These are phyloP conservation scores for Lyophyllum decastes DNA, from an alignment of 768 basidiomycete species.

Conservation along the genomic window DNA sequence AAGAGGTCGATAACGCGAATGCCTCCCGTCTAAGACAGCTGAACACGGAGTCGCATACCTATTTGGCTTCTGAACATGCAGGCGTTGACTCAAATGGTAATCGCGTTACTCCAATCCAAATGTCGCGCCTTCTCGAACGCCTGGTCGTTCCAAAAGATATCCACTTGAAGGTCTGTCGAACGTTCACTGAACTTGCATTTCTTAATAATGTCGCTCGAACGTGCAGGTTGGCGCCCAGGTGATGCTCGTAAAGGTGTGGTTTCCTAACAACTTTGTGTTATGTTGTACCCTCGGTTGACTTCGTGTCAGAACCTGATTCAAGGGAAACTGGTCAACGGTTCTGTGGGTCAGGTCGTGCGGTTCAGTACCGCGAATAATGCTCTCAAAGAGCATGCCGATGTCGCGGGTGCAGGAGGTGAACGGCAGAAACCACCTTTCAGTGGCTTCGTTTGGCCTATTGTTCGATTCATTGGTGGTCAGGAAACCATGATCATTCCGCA, in stretches of 20 bases:
- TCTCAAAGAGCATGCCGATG: conserved; percentile 30
- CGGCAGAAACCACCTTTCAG: conserved; percentile 13
- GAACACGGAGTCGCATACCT: conserved; percentile 36
- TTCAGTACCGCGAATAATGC: conserved; percentile 51
- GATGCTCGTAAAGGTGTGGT: conserved; percentile 71
- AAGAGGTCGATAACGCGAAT: conserved; percentile 77
- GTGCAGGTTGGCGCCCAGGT: conserved; percentile 79
- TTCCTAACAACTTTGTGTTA: not conserved
- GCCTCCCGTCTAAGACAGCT: conserved; percentile 46
- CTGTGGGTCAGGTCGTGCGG: conserved; percentile 54
- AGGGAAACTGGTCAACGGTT: conserved; percentile 72
- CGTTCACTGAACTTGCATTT: not conserved
- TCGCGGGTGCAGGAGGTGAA: conserved; percentile 37
- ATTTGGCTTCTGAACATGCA: conserved; percentile 44
- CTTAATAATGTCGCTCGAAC: not conserved
- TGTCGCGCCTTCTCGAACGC: conserved; percentile 51
- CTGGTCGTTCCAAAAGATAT: conserved; percentile 56
- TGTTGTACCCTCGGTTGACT: not conserved
- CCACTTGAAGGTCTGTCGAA: conserved; percentile 46
- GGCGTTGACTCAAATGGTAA: conserved; percentile 46
- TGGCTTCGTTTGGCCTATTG: conserved; percentile 52
- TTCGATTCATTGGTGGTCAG: conserved; percentile 54
- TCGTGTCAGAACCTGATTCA: conserved; percentile 61
- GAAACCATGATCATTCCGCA: conserved; percentile 50
- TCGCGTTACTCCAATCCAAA: conserved; percentile 34